Evolutionary conservation across 352 stramenopile species (phyloP).

Genomic region (Globisporangium emineosum): DNA sequence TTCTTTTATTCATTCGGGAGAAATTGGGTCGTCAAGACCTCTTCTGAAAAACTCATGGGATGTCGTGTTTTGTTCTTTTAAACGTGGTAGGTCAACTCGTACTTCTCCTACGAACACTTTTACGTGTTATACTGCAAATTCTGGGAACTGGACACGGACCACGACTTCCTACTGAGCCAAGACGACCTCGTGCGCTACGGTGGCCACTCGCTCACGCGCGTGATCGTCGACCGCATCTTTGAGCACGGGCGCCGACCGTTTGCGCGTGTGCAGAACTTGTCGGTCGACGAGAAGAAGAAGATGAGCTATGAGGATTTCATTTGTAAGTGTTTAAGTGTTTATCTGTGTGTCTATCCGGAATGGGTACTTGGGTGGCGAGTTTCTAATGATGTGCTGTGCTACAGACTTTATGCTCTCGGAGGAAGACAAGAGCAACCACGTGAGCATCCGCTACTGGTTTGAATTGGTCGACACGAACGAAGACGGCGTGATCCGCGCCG

Average conservation of each 20-base stretch:
- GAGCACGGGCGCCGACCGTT: slow-evolving; percentile 78
- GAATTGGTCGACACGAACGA: slow-evolving; percentile 97
- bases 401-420: slow-evolving; percentile 98
- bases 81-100: slow-evolving; percentile 89
- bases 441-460: slow-evolving; percentile 98
- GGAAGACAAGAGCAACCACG: slow-evolving; percentile 97
- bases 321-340: slow-evolving; percentile 46
- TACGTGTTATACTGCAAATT: slow-evolving; percentile 99
- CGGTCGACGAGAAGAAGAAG: slow-evolving; percentile 81
- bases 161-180: slow-evolving; percentile 81
- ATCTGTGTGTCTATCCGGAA: not conserved
- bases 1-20: not conserved
- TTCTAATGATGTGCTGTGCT: not conserved
- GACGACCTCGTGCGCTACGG: slow-evolving; percentile 86
- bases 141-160: slow-evolving; percentile 97
- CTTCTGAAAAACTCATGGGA: not conserved
- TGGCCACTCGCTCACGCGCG: slow-evolving; percentile 76
- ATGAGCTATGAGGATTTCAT: slow-evolving; percentile 92
- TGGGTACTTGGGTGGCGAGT: not conserved
- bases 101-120: slow-evolving; percentile 99
- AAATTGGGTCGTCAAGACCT: not conserved
- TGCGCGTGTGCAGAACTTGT: slow-evolving; percentile 73
- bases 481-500: slow-evolving; percentile 94
- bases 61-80: not conserved
- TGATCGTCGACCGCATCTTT: slow-evolving; percentile 88